Conservation (phyloP, 2,329 filamentous ascomycete species). For the Teratosphaeria gauchensis region DNA sequence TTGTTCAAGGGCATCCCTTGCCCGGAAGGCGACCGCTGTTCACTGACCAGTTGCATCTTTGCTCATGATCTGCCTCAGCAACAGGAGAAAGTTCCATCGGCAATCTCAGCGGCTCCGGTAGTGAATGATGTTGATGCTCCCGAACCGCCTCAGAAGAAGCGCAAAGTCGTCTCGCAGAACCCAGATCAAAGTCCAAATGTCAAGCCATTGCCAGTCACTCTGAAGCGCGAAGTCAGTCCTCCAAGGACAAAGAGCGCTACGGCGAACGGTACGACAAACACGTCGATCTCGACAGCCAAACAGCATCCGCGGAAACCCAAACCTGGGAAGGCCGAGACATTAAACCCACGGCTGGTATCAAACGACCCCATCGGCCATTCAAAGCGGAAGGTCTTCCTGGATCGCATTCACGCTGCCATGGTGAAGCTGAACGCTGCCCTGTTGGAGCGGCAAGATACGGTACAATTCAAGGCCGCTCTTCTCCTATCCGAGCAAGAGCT, state of each 20-base stretch:
- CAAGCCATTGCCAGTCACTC: neutral
- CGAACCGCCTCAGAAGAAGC: neutral
- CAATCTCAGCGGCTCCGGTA: neutral
- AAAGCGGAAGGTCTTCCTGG: constrained; percentile 35
- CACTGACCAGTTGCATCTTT: constrained; percentile 50
- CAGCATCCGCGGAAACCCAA: constrained; percentile 7
- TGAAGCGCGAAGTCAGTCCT: neutral
- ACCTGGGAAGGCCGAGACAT: constrained; percentile 18
- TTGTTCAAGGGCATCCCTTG: constrained; percentile 45
- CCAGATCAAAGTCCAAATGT: neutral
- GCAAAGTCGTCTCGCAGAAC: neutral
- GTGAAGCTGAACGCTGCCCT: constrained; percentile 49
- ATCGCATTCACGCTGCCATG: constrained; percentile 56
- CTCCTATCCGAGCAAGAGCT: constrained; percentile 56
- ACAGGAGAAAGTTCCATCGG: neutral
- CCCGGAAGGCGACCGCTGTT: constrained; percentile 42
- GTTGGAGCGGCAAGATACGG: neutral
- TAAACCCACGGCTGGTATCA: constrained; percentile 59
- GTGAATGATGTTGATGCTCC: neutral
- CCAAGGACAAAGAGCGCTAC: neutral
- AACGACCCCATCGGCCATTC: constrained; percentile 33
- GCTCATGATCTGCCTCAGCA: constrained; percentile 33
- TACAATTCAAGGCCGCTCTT: constrained; percentile 39
- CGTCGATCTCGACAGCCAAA: neutral
- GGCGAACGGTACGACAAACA: neutral